phyloP scores from a whole-genome alignment of 345 rosid genomes.

The Lumnitzera racemosa region DNA sequence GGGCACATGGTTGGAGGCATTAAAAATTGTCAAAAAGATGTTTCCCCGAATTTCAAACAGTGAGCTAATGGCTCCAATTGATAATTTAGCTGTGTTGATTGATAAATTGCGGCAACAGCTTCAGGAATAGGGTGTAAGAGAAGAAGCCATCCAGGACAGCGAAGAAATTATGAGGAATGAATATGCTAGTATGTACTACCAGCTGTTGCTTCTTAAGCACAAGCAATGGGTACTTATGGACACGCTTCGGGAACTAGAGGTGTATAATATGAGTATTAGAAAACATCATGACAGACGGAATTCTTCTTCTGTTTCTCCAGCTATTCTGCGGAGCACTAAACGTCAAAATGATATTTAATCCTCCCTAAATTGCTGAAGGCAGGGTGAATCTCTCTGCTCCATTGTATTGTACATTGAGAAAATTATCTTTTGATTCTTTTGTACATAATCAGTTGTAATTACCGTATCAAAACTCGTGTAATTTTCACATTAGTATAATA shows the following conservation, averaged over 20 bases:
- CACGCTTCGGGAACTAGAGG: conserved; percentile 91
- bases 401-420: background rate
- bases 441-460: background rate
- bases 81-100: conserved; percentile 48
- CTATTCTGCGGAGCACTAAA: conserved; percentile 5
- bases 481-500: no score
- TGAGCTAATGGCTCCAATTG: conserved; percentile 73
- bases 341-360: background rate
- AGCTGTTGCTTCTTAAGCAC: conserved; percentile 73
- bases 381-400: conserved; percentile 1
- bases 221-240: conserved; percentile 83
- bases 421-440: background rate
- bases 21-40: conserved; percentile 88
- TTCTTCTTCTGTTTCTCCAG: conserved; percentile 8
- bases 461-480: no score
- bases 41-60: conserved; percentile 92
- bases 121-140: conserved; percentile 62
- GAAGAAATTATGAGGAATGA: conserved; percentile 89
- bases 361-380: background rate
- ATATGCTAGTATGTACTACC: conserved; percentile 56
- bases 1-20: conserved; percentile 74
- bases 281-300: conserved; percentile 3
- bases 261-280: conserved; percentile 29
- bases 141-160: conserved; percentile 67
- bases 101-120: conserved; percentile 75